Base-by-base conservation (phyloP, 2,329 filamentous ascomycete species). In the Aciculosporium take region DNA sequence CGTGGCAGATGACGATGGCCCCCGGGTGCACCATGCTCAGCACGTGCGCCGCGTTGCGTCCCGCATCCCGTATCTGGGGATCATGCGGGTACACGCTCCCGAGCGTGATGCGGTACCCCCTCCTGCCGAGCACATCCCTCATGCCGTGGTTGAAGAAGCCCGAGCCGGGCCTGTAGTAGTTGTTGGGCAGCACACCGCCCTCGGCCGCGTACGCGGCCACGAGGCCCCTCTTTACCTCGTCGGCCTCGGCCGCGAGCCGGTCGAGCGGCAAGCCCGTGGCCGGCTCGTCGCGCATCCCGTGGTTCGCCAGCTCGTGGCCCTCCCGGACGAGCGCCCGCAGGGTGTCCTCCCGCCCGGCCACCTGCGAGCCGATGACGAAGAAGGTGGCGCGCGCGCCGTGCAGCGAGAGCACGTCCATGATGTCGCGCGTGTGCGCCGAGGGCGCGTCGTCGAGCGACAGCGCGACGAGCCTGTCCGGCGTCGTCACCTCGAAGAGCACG, bases 71-170 rank as follows among this genome's bases (percentile, higher is more conserved):
- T 44, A 94, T 80, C 67, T 93, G 86, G n/a, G 87, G 79, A 62
- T 94, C 87, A 63, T 94, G 86, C 5, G 87, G 87, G 61, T 93
- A 94, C 31, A 94, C 79, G 58, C 78, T 79, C 3, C 87, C 87
- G 30, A 94, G 64, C n/a, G 87, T 80, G 39, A 91, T 67, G 38
- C 70, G 67, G 59, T 85, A 88, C 4, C 78, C 79, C 46, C 86
- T 56, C 39, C 62, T 66, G 27, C 62, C 61, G 7, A 85, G 61
- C 28, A 81, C 56, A 27, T 61, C 58, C 17, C 82, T 68, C 77
- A 94, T 88, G 15, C 72, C 59, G 32, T 66, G 64, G 53, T 72
- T 86, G 64, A 94, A 94, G 58, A 93, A 80, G 12, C 87, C 87
- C 0, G 81, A 87, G 0, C 87, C 87, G 0, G 87, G 87, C 0